Evolutionary conservation across 306 rosid genomes (phyloP).

Genomic region (Begonia masoniana): DNA sequence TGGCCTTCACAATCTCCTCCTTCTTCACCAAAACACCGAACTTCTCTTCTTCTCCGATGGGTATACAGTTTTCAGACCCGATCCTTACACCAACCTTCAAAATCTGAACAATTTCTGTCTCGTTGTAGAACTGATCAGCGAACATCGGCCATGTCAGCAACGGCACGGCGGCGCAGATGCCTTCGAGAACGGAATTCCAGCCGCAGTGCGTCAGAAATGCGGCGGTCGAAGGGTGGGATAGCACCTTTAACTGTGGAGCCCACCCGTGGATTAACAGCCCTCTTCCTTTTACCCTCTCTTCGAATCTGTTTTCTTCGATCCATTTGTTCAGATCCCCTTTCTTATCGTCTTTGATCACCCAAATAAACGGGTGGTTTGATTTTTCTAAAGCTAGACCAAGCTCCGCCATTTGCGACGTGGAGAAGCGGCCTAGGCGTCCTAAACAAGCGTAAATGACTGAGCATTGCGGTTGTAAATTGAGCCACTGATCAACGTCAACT

Average conservation of each 20-base stretch:
- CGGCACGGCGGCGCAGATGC: constrained; percentile 15
- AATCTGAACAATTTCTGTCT: constrained; percentile 17
- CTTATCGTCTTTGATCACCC: constrained; percentile 4
- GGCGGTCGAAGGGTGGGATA: constrained; percentile 20
- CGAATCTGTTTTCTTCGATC: constrained; percentile 7
- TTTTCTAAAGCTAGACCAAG: constrained; percentile 22
- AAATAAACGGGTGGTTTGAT: constrained; percentile 13
- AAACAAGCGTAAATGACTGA: constrained; percentile 22
- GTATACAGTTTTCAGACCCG: constrained; percentile 1
- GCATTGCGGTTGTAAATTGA: constrained; percentile 3
- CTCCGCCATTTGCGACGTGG: constrained; percentile 14
- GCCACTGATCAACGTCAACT: constrained; percentile 14
- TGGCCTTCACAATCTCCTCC: constrained; percentile 8
- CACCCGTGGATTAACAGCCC: constrained; percentile 19
- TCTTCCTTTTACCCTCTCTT: constrained; percentile 10
- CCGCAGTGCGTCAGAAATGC: constrained; percentile 29
- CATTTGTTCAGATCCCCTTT: constrained; percentile 10
- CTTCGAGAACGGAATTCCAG: constrained; percentile 28
- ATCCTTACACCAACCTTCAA: constrained; percentile 12
- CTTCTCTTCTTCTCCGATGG: constrained; percentile 8
- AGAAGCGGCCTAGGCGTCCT: constrained; percentile 8
- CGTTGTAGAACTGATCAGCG: constrained; percentile 23
- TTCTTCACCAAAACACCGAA: constrained; percentile 11
- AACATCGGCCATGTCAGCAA: constrained; percentile 26
- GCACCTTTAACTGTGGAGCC: constrained; percentile 20